Evolutionary conservation across 2,329 filamentous ascomycete species (phyloP), one percentile per base, ranked within the genome.

Genomic region (Phoma herbarum): DNA sequence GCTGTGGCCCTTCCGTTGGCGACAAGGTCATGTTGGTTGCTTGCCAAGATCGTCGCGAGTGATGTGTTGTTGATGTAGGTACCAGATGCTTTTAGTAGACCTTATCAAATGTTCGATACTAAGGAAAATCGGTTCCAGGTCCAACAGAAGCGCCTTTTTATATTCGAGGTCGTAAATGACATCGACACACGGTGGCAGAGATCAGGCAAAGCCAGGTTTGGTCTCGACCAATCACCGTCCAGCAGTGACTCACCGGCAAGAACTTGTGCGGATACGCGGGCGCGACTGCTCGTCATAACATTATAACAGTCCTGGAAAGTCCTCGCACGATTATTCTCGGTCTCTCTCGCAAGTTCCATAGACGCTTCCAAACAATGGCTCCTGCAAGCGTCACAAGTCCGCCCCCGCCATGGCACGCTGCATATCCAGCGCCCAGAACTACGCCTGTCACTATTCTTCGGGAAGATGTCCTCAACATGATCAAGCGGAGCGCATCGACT

Each of bases 331-430:
- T n/a, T 8, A 33, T 47, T 35, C 9, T 47, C 23, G 18, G 23
- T 3, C 9, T 47, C 44, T 3, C 44, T 47, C 28, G 29, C 12
- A 14, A 12, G 35, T 47, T 35, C 44, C 23, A 23, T 18, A 47
- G 8, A 35, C n/a, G 12, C 18, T 33, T 33, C 23, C 29, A 11
- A 47, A 47, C 44, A 35, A 47, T 47, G 44, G 29, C 44, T 47
- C 33, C 44, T 28, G 28, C 44, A 47, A 47, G 44, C 44, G 29
- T 47, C 29, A 35, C 44, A 47, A 18, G 29, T 47, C 20, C 43
- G 43, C 43, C 43, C 43, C 44, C 44, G 44, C 44, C 44, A 35
- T 47, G 44, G 44, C 44, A 47, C 44, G 28, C 44, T 47, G 44
- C 44, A 28, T 47, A 47, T n/a, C 44, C 44, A 35, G 44, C 44